Evolutionary conservation across 2,329 filamentous ascomycete species (phyloP).

Genomic region (Calonectria crousiana): DNA sequence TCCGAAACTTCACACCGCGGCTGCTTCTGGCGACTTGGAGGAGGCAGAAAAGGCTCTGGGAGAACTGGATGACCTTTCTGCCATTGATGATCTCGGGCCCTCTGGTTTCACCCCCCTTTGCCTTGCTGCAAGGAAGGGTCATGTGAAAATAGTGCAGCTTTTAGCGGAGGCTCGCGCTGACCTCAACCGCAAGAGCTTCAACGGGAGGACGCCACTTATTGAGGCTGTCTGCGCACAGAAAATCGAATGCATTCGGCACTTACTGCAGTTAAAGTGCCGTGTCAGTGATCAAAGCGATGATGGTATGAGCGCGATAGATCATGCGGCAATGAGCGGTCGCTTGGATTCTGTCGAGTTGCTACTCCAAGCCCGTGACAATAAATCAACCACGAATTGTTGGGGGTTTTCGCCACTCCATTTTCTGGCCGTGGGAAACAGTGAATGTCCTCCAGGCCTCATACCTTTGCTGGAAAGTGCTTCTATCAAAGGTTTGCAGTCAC

Average conservation of each 20-base stretch:
- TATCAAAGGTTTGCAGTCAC: accelerated
- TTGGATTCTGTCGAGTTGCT: background rate
- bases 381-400: background rate
- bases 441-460: background rate
- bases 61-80: background rate
- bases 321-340: background rate
- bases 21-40: background rate
- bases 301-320: background rate
- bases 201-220: background rate
- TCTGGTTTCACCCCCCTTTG: background rate
- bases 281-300: background rate
- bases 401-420: background rate
- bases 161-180: background rate
- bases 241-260: background rate
- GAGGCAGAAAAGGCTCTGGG: background rate
- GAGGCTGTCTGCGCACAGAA: background rate
- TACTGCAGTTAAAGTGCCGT: background rate
- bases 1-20: background rate
- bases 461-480: background rate
- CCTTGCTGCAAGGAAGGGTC: background rate
- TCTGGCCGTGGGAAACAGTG: background rate
- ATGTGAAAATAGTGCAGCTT: background rate
- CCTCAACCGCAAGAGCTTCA: background rate
- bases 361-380: background rate
- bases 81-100: background rate